Conservation (phyloP, 768 basidiomycete species). For the Phylloporus sp. region DNA sequence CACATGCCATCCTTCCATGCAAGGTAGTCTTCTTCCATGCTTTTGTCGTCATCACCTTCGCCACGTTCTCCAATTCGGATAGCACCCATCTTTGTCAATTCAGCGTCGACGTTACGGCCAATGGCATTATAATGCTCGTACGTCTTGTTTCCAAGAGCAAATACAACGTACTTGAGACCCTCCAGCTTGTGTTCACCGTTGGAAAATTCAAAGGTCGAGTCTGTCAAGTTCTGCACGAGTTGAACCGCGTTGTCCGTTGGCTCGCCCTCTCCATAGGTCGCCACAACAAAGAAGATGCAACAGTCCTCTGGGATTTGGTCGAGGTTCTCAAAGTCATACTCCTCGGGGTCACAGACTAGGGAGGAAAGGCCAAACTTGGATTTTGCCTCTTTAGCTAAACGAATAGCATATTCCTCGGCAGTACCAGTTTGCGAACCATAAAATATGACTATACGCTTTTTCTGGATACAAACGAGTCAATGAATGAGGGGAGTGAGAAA, state of each 20-base stretch:
- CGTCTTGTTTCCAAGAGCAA: slow-evolving; percentile 88
- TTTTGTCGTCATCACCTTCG: slow-evolving; percentile 98
- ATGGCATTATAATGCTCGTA: slow-evolving; percentile 98
- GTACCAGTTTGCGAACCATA: slow-evolving; percentile 99
- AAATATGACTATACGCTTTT: slow-evolving; percentile 95
- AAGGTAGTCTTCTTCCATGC: slow-evolving; percentile 99
- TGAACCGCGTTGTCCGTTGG: slow-evolving; percentile 97
- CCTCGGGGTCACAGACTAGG: slow-evolving; percentile 96
- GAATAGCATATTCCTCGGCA: slow-evolving; percentile 96
- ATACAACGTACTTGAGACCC: slow-evolving; percentile 92
- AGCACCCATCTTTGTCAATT: slow-evolving; percentile 77
- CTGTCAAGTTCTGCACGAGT: slow-evolving; percentile 88
- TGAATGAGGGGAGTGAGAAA: slow-evolving; percentile 2
- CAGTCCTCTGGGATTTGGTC: slow-evolving; percentile 86
- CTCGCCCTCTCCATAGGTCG: slow-evolving; percentile 98
- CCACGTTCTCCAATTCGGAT: slow-evolving; percentile 83
- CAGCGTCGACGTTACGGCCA: slow-evolving; percentile 69
- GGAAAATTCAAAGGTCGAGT: slow-evolving; percentile 84
- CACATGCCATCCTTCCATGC: slow-evolving; percentile 99
- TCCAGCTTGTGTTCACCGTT: slow-evolving; percentile 71
- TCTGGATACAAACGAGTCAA: slow-evolving; percentile 44
- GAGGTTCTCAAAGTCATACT: slow-evolving; percentile 97
- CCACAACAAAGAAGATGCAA: slow-evolving; percentile 92
- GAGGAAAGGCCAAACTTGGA: slow-evolving; percentile 93
- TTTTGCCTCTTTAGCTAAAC: slow-evolving; percentile 97